phyloP scores from a whole-genome alignment of 768 basidiomycete genomes.

The Collybia nuda region DNA sequence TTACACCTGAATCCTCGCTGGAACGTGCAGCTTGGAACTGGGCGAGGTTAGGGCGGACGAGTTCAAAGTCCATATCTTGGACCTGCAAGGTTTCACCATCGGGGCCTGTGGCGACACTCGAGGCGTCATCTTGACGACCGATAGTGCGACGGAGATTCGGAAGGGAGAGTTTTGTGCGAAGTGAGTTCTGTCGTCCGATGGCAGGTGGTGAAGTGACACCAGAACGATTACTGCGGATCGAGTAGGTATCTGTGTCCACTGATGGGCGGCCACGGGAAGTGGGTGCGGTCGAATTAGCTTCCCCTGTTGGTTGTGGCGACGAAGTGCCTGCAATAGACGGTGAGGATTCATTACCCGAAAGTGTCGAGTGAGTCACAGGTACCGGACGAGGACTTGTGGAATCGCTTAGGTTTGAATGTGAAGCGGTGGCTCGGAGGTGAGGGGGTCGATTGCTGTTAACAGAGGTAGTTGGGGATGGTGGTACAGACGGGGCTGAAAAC shows the following conservation, averaged over 20 bases:
- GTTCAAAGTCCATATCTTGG: conserved; percentile 80
- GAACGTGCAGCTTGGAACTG: conserved; percentile 36
- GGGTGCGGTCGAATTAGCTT: not conserved
- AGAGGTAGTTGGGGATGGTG: conserved; percentile 18
- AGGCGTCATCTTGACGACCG: conserved; percentile 35
- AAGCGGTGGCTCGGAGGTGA: conserved; percentile 24
- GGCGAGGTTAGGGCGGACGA: conserved; percentile 61
- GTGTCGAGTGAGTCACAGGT: conserved; percentile 7
- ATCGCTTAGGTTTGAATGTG: conserved; percentile 21
- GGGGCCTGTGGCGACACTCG: conserved; percentile 16
- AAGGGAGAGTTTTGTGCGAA: conserved; percentile 67
- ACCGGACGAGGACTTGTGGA: not conserved
- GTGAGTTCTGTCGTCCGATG: conserved; percentile 36
- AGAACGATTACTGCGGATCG: conserved; percentile 33
- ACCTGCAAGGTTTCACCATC: conserved; percentile 68
- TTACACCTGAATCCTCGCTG: conserved; percentile 55
- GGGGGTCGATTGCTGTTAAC: conserved; percentile 6
- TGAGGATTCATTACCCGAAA: not conserved
- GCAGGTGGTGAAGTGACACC: conserved; percentile 37
- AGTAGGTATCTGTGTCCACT: conserved; percentile 21
- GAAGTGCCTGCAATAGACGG: not conserved
- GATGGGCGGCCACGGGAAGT: conserved; percentile 12
- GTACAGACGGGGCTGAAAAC: conserved; percentile 8
- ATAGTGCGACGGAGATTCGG: conserved; percentile 58
- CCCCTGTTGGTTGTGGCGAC: no score